Percentiles rank a stretch among this genome's conserved stretches.
phyloP scores from a whole-genome alignment of 2,329 filamentous ascomycete species.

The Fusarium nodosum region DNA sequence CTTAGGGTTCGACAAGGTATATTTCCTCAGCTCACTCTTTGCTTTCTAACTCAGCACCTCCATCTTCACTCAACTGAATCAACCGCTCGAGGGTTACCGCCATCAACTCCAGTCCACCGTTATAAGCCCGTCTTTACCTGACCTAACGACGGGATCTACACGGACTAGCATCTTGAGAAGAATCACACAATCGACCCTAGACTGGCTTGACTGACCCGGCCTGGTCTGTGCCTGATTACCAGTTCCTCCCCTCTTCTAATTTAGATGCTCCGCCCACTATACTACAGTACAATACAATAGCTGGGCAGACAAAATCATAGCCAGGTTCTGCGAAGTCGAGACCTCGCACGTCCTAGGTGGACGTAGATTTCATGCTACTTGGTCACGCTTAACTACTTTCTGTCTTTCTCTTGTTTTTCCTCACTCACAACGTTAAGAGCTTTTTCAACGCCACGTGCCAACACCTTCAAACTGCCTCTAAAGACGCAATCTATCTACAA shows the following conservation, averaged over 20 bases:
- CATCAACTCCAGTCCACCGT: slow-evolving; percentile 29
- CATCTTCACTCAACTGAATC: slow-evolving; percentile 26
- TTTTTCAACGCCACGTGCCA: slow-evolving; percentile 29
- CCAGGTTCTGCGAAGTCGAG: slow-evolving; percentile 17
- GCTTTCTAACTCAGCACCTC: slow-evolving; percentile 16
- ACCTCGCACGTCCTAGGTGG: slow-evolving; percentile 7
- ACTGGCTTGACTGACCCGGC: slow-evolving; percentile 7
- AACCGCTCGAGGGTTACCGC: slow-evolving; percentile 13
- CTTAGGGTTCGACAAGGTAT: slow-evolving; percentile 2
- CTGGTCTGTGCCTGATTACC: slow-evolving; percentile 4
- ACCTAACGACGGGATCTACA: slow-evolving; percentile 27
- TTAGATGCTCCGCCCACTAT: slow-evolving; percentile 16
- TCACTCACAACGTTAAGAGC: slow-evolving; percentile 5
- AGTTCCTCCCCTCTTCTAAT: slow-evolving; percentile 15
- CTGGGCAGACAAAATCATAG: background rate
- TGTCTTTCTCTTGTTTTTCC: background rate
- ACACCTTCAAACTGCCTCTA: slow-evolving; percentile 5
- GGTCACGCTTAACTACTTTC: slow-evolving; percentile 10
- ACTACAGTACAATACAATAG: slow-evolving; percentile 4
- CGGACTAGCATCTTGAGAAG: slow-evolving; percentile 21
- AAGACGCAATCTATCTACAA: slow-evolving; percentile 9
- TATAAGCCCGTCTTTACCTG: slow-evolving; percentile 24
- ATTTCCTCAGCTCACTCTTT: background rate
- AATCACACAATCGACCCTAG: slow-evolving; percentile 24
- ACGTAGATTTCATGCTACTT: slow-evolving; percentile 1